Base-by-base conservation (phyloP, 495 filamentous ascomycete genomes). In the Xylaria telfairii region DNA sequence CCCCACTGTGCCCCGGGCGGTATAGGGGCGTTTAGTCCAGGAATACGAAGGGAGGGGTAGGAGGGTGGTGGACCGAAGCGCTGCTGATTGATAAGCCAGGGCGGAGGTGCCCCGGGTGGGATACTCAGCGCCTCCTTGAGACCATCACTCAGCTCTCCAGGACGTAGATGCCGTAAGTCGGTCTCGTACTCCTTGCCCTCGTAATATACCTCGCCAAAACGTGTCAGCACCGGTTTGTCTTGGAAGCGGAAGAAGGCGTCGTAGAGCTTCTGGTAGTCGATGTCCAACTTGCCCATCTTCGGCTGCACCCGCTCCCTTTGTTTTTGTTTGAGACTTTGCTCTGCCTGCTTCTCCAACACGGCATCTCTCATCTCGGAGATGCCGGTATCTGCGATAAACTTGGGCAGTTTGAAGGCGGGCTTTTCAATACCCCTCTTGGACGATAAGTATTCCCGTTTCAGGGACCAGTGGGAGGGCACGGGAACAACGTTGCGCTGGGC, bases 111-210 rank as follows among this genome's bases (percentile, higher is more conserved):
- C 65, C 94, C 96, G 4, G 94, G 94, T 34, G 94, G 92, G 81
- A 99, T 99, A 77, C 93, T 96, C 2, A 99, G 86, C 19, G 96
- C 95, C 73, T 98, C 96, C 75, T 93, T 94, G 54, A 98, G 84
- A 73, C 94, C 92, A 42, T 97, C 92, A 73, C 92, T 96, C 56
- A 98, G 79, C 74, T 98, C 95, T 44, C 96, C 96, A 4, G 96
- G 93, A 64, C 93, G 90, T 59, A 97, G 86, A 82, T 97, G 92
- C 73, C 90, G 89, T 57, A 97, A 86, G 82, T 98, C 97, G 7
- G 95, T 97, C 81, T 99, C 96, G 78, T 93, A 97, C 80, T 99
- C 96, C 78, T 99, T 99, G 73, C 96, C 96, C 76, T 99, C 96
- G 77, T 97, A 98, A 80, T 99, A 99, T 21, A 98, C 94, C 79